Conservation (phyloP, 805 yeast species). For the Ogataea paradorogensis region DNA sequence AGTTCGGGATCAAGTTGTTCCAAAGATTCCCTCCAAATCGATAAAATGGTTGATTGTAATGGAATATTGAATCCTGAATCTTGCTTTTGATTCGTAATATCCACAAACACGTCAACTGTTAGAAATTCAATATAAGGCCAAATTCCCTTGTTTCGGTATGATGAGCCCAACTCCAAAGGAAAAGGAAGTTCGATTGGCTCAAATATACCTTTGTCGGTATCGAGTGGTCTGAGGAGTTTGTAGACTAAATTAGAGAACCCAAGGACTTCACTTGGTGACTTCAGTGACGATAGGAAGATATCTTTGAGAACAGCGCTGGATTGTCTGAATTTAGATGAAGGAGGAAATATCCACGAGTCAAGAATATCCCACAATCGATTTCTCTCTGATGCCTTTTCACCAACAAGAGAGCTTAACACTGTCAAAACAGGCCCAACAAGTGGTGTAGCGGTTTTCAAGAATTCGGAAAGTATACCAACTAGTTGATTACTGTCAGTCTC, state of each 20-base stretch:
- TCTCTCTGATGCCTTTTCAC: conserved; percentile 40
- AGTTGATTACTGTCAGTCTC: conserved; percentile 34
- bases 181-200: conserved; percentile 45
- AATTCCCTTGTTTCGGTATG: conserved; percentile 62
- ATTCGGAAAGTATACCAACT: conserved; percentile 26
- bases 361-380: conserved; percentile 61
- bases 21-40: conserved; percentile 47
- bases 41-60: conserved; percentile 54
- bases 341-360: conserved; percentile 64
- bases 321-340: conserved; percentile 15
- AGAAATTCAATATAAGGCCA: conserved; percentile 80
- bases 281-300: conserved; percentile 44
- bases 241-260: conserved; percentile 62
- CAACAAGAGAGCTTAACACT: conserved; percentile 56
- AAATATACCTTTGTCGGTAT: conserved; percentile 30
- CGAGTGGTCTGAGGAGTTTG: conserved; percentile 32
- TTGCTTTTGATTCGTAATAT: conserved; percentile 41
- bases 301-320: conserved; percentile 34
- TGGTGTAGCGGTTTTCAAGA: conserved; percentile 28
- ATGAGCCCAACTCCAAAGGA: conserved; percentile 62
- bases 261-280: conserved; percentile 49
- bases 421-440: conserved; percentile 50
- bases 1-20: conserved; percentile 51
- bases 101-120: conserved; percentile 61
- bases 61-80: conserved; percentile 36